A percentile compares a stretch with the other conserved stretches of the same genome.
phyloP scores from a whole-genome alignment of 73 alveolate species.

The Blepharisma stoltei region DNA sequence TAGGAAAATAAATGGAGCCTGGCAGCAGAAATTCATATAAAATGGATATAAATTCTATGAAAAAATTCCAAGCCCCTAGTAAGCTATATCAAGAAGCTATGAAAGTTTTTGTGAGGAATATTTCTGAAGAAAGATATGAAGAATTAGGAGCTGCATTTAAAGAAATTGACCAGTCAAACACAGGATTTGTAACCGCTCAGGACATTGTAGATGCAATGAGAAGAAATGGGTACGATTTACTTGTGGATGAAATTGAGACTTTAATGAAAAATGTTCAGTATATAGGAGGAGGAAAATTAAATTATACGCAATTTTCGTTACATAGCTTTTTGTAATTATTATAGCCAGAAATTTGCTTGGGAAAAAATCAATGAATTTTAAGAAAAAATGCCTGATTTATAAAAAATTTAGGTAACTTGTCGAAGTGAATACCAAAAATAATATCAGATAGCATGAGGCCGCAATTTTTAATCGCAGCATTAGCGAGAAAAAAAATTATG shows the following conservation, averaged over 20 bases:
- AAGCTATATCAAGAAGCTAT: slow-evolving; percentile 21
- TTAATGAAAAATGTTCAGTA: not conserved
- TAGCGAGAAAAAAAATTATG: not conserved
- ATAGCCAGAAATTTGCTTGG: too few species aligned
- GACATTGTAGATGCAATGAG: slow-evolving; percentile 1
- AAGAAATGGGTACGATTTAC: slow-evolving; percentile 18
- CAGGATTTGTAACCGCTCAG: slow-evolving; percentile 24
- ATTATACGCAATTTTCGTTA: not conserved
- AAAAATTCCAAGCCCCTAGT: not conserved
- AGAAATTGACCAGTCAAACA: not conserved
- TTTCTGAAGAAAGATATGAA: not conserved
- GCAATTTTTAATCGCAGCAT: not conserved
- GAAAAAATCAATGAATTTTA: too few species aligned
- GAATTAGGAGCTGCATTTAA: slow-evolving; percentile 6
- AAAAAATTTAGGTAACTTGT: too few species aligned
- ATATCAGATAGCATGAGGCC: too few species aligned
- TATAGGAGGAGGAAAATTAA: slow-evolving; percentile 12
- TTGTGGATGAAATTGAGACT: slow-evolving; percentile 18
- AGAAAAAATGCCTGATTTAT: too few species aligned
- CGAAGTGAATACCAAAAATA: too few species aligned
- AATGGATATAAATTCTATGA: too few species aligned
- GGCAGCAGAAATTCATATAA: too few species aligned
- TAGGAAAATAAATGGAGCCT: too few species aligned
- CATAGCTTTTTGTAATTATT: too few species aligned
- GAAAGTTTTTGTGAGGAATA: slow-evolving; percentile 7